A percentile compares a stretch with the other conserved stretches of the same genome.
Conservation (phyloP, 805 yeast genomes). For the Saccharomycopsis sp. region DNA sequence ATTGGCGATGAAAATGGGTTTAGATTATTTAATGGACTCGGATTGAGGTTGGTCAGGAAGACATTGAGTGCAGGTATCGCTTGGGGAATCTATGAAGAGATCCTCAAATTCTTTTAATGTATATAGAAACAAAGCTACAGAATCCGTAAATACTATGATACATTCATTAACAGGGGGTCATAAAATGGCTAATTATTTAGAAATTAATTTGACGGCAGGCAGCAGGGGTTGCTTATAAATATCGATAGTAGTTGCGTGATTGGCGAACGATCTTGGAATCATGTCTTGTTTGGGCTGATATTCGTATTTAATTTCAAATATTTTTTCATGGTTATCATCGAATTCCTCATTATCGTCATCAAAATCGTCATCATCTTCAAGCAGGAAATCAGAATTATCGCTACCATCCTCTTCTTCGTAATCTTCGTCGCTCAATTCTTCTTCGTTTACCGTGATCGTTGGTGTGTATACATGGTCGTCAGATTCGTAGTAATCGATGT, state of each 20-base stretch:
- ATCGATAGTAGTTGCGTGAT: no score
- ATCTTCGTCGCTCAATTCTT: background rate
- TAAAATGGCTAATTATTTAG: no score
- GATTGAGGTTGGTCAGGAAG: slow-evolving; percentile 75
- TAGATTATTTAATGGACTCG: slow-evolving; percentile 75
- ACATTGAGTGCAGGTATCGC: slow-evolving; percentile 91
- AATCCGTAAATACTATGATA: no score
- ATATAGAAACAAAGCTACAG: no score
- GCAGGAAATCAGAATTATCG: slow-evolving; percentile 22
- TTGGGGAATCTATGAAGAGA: slow-evolving; percentile 95
- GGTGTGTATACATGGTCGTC: background rate
- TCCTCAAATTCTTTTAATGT: slow-evolving; percentile 37
- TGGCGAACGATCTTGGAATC: background rate
- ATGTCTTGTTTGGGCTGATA: background rate
- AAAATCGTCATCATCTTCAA: background rate
- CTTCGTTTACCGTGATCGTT: background rate
- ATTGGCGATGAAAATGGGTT: slow-evolving; percentile 40
- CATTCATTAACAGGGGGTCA: no score
- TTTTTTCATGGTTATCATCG: no score
- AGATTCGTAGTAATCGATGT: slow-evolving; percentile 2
- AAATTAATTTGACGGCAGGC: no score
- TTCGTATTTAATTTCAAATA: background rate
- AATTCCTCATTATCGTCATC: background rate
- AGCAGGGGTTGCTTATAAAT: no score
- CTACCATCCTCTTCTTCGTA: slow-evolving; percentile 22